A percentile compares a stretch with the other conserved stretches of the same genome.
These are phyloP conservation scores for Diutina siamensis DNA, from an alignment of 1,139 yeast genomes.

Conservation along the genomic window DNA sequence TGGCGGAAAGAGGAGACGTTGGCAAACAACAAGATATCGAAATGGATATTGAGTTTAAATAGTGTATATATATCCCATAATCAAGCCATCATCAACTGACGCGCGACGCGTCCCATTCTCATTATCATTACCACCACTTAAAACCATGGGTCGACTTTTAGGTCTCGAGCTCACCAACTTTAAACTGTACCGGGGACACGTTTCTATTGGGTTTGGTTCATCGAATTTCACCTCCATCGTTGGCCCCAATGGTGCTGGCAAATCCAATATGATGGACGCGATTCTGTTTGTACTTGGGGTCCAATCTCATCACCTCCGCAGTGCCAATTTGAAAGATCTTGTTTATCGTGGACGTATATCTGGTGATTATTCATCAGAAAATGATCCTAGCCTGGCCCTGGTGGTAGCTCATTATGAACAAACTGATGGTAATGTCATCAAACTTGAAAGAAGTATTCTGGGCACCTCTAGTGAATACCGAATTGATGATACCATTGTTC, in stretches of 20 bases:
- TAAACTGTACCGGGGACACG: constrained; percentile 77
- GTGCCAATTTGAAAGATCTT: constrained; percentile 61
- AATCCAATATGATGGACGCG: constrained; percentile 97
- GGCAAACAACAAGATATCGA: background rate
- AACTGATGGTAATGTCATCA: constrained; percentile 40
- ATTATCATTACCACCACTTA: background rate
- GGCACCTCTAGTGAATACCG: constrained; percentile 59
- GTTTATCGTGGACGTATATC: constrained; percentile 60
- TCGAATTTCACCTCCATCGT: constrained; percentile 81
- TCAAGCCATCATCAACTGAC: too few species aligned
- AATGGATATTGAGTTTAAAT: background rate
- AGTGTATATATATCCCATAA: constrained; percentile 4
- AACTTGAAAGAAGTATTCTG: constrained; percentile 44
- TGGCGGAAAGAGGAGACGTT: too few species aligned
- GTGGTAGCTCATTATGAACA: constrained; percentile 74
- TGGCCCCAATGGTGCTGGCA: constrained; percentile 98
- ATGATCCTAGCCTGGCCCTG: constrained; percentile 33
- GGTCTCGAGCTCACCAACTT: constrained; percentile 75
- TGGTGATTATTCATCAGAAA: constrained; percentile 6
- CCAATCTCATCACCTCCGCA: constrained; percentile 64
- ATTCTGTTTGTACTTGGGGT: constrained; percentile 92
- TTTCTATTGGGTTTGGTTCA: constrained; percentile 71
- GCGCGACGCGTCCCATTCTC: constrained; percentile 3
- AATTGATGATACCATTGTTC: constrained; percentile 51
- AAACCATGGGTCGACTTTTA: constrained; percentile 58